These are phyloP conservation scores for Zizania latifolia DNA, from an alignment of 176 grass and related monocot genomes.

Conservation along the genomic window DNA sequence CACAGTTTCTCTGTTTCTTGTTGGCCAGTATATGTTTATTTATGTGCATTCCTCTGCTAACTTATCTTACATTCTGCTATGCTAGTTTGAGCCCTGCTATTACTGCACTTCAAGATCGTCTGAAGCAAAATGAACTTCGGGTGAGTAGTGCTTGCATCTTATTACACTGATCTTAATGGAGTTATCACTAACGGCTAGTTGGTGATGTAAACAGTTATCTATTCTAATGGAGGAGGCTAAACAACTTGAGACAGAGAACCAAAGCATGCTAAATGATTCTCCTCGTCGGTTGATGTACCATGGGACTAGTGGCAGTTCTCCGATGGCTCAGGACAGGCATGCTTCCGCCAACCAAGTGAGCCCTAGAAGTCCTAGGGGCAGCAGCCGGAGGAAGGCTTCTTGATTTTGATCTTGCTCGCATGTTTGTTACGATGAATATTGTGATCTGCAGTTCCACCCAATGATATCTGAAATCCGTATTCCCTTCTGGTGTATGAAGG, in stretches of 20 bases:
- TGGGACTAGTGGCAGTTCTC: conserved; percentile 24
- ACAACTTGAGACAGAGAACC: conserved; percentile 44
- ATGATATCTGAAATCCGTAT: not conserved
- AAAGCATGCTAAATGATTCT: conserved; percentile 23
- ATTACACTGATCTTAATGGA: not conserved
- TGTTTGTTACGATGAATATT: not conserved
- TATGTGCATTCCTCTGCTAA: conserved; percentile 3
- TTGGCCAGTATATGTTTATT: conserved; percentile 15
- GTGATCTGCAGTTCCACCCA: not conserved
- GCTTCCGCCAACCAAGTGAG: conserved; percentile 23
- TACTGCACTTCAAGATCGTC: conserved; percentile 60
- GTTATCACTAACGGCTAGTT: conserved; percentile 5
- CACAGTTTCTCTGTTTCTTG: not conserved
- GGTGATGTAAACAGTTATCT: conserved; percentile 33
- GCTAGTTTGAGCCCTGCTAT: conserved; percentile 81
- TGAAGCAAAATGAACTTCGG: conserved; percentile 90
- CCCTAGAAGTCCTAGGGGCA: conserved; percentile 28
- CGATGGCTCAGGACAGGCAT: conserved; percentile 15
- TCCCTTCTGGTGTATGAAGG: not conserved
- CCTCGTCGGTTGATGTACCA: conserved; percentile 32
- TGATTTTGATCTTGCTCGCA: conserved; percentile 11
- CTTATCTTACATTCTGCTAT: conserved; percentile 16
- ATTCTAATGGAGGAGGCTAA: conserved; percentile 55
- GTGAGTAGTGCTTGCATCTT: conserved; percentile 42
- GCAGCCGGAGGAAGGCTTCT: conserved; percentile 36